Evolutionary conservation across 441 rosid genomes (phyloP).

Genomic region (Euphorbia neoarborescens): DNA sequence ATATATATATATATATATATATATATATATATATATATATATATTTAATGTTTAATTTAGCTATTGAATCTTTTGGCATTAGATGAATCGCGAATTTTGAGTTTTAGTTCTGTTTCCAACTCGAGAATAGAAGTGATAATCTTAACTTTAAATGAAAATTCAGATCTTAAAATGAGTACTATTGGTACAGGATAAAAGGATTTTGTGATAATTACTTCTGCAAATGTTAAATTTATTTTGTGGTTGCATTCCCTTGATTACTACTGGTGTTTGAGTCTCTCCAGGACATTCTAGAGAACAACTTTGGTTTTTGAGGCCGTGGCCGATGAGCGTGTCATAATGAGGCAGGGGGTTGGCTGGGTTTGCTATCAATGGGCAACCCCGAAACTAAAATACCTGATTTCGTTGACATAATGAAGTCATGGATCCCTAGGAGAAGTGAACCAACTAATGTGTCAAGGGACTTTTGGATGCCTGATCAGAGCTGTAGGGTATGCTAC

Average conservation of each 20-base stretch:
- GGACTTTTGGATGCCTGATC: constrained; percentile 99
- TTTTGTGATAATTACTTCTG: neutral
- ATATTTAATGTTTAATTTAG: neutral
- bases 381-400: constrained; percentile 49
- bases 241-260: neutral
- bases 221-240: neutral
- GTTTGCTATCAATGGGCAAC: constrained; percentile 55
- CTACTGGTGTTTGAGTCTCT: constrained; percentile 4
- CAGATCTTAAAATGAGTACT: neutral
- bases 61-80: neutral
- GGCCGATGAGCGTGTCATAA: constrained; percentile 51
- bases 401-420: constrained; percentile 40
- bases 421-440: constrained; percentile 63
- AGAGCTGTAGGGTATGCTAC: constrained; percentile 88
- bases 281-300: constrained; percentile 17
- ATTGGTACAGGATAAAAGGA: neutral
- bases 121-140: neutral
- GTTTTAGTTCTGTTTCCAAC: neutral
- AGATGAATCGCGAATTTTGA: neutral
- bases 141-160: neutral
- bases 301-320: constrained; percentile 14
- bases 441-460: constrained; percentile 63
- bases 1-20: no score
- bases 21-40: no score
- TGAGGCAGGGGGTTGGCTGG: constrained; percentile 41